Percentiles rank a stretch among this genome's conserved stretches.
These are phyloP conservation scores for Aspergillus flavus DNA, from an alignment of 2,329 filamentous ascomycete species.

Conservation along the genomic window DNA sequence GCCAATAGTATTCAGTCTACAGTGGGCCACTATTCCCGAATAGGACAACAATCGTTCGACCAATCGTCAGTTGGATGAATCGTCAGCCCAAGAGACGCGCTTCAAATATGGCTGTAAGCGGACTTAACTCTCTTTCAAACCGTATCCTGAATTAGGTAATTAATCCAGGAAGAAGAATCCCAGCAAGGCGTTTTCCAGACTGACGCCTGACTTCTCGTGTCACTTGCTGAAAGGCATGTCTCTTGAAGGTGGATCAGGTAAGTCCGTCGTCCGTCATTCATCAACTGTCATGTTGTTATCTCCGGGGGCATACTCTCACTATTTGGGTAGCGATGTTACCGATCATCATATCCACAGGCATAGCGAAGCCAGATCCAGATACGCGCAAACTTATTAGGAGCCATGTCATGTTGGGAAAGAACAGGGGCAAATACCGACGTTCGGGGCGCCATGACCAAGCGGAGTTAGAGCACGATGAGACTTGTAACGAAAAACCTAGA, in stretches of 20 bases:
- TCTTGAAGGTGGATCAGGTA: neutral
- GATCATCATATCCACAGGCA: slow-evolving; percentile 5
- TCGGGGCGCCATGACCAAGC: neutral
- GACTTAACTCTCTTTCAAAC: neutral
- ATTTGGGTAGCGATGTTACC: neutral
- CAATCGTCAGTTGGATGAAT: neutral
- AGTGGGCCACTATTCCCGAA: neutral
- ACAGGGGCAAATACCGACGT: slow-evolving; percentile 32
- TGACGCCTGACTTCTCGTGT: neutral
- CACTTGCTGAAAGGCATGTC: neutral
- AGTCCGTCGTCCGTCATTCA: neutral
- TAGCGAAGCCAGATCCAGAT: slow-evolving; percentile 29
- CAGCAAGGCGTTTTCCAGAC: neutral
- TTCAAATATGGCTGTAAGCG: neutral
- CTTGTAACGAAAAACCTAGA: neutral
- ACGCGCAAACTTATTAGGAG: slow-evolving; percentile 43
- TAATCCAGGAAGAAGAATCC: neutral
- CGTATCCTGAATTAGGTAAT: neutral
- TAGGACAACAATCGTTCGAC: neutral
- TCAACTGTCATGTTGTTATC: too few relatives aligned
- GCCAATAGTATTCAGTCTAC: neutral
- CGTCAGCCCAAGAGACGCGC: neutral
- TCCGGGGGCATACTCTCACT: neutral
- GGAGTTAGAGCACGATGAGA: neutral
- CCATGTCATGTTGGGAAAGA: slow-evolving; percentile 50